These are phyloP conservation scores for Phyllosticta paracitricarpa DNA, from an alignment of 2,329 filamentous ascomycete species.

Conservation along the genomic window DNA sequence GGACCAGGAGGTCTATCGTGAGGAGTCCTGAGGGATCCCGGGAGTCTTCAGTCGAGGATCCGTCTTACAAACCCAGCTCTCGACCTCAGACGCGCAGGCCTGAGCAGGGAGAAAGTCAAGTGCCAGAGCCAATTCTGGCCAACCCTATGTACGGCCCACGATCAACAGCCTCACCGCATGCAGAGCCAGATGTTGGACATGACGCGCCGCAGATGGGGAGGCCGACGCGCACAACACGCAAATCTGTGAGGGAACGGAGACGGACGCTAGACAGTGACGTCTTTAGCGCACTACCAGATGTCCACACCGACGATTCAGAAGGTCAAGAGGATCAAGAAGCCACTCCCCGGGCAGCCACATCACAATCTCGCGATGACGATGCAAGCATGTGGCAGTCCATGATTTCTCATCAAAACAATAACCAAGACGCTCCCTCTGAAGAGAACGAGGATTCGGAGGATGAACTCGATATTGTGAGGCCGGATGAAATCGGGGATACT, in stretches of 20 bases:
- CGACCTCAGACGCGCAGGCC: not conserved
- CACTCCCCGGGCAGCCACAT: not conserved
- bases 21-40: conserved; percentile 1
- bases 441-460: conserved; percentile 4
- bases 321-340: not conserved
- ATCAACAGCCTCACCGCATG: not conserved
- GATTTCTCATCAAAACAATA: conserved; percentile 2
- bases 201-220: not conserved
- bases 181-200: not conserved
- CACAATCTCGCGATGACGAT: not conserved
- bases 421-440: not conserved
- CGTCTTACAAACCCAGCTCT: not conserved
- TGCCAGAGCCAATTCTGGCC: conserved; percentile 1
- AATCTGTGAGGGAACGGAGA: not conserved
- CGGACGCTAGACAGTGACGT: not conserved
- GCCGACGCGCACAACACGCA: not conserved
- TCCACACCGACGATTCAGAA: not conserved
- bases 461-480: conserved; percentile 4
- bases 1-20: not conserved
- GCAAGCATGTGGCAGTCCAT: conserved; percentile 8
- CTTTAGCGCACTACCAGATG: not conserved
- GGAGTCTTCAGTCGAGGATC: conserved; percentile 2
- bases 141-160: conserved; percentile 5
- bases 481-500: conserved; percentile 27
- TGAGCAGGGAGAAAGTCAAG: not conserved